Evolutionary conservation across 306 rosid species (phyloP).

Genomic region (Sphenostylis stenocarpa): DNA sequence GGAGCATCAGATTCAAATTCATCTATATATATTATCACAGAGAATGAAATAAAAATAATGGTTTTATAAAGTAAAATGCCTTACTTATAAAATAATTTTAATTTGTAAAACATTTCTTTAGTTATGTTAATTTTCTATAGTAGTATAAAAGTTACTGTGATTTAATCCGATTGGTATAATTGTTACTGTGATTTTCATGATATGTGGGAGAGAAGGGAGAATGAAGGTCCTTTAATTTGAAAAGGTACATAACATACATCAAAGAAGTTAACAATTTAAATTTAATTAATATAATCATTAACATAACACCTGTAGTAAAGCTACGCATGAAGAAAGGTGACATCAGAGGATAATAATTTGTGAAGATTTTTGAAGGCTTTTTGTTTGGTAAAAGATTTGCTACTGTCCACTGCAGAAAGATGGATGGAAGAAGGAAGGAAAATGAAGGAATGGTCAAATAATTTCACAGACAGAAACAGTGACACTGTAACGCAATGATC

Average conservation of each 20-base stretch:
- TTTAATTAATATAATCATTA: background rate
- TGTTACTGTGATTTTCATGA: no score
- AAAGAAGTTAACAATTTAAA: background rate
- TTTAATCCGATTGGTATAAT: no score
- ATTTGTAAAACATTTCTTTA: no score
- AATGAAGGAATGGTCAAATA: conserved; percentile 22
- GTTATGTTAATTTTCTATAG: no score
- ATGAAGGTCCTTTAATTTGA: background rate
- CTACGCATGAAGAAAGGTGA: background rate
- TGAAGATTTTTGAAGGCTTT: background rate
- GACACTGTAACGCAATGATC: background rate
- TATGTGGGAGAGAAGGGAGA: background rate
- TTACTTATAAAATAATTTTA: no score
- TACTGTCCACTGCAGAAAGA: conserved; percentile 15
- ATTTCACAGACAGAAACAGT: background rate
- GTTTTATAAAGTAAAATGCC: no score
- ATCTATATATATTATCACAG: no score
- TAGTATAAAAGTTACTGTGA: no score
- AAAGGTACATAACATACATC: background rate
- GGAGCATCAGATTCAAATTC: background rate
- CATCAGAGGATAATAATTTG: background rate
- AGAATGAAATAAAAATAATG: no score
- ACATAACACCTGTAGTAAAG: background rate
- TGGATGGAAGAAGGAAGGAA: background rate
- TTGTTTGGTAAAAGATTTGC: background rate